Evolutionary conservation across 495 filamentous ascomycete genomes (phyloP).

Genomic region (Staphylotrichum longicolle): DNA sequence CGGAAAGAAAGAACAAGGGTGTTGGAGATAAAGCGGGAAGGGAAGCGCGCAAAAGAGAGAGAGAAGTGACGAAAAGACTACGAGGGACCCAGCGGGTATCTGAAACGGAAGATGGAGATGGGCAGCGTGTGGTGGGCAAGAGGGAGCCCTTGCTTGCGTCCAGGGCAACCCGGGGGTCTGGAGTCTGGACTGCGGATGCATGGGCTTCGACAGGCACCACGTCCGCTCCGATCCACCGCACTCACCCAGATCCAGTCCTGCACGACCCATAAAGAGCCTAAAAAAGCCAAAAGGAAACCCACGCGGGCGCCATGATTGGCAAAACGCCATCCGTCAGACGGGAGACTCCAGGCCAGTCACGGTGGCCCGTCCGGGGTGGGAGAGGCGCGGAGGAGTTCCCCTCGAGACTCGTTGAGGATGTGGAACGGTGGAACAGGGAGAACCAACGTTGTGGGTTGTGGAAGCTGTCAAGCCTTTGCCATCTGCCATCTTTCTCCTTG

Average conservation of each 20-base stretch:
- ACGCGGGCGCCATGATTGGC: not conserved
- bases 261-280: not conserved
- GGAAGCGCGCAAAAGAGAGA: conserved; percentile 1
- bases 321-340: not conserved
- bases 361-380: not conserved
- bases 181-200: conserved; percentile 3
- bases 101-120: conserved; percentile 34
- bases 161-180: not conserved
- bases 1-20: conserved; percentile 4
- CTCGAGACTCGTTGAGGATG: conserved; percentile 2
- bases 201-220: not conserved
- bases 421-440: not conserved
- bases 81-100: conserved; percentile 32
- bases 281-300: not conserved
- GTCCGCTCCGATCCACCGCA: not conserved
- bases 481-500: conserved; percentile 5
- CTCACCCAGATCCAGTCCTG: conserved; percentile 9
- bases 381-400: not conserved
- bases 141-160: conserved; percentile 5
- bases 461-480: not conserved
- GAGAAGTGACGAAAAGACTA: conserved; percentile 3
- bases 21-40: conserved; percentile 16
- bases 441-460: conserved; percentile 3
- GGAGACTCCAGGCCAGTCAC: conserved; percentile 4
- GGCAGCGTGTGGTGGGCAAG: conserved; percentile 17